Base-by-base conservation (phyloP, 2,329 filamentous ascomycete genomes). In the Chalaropsis thielavioides region DNA sequence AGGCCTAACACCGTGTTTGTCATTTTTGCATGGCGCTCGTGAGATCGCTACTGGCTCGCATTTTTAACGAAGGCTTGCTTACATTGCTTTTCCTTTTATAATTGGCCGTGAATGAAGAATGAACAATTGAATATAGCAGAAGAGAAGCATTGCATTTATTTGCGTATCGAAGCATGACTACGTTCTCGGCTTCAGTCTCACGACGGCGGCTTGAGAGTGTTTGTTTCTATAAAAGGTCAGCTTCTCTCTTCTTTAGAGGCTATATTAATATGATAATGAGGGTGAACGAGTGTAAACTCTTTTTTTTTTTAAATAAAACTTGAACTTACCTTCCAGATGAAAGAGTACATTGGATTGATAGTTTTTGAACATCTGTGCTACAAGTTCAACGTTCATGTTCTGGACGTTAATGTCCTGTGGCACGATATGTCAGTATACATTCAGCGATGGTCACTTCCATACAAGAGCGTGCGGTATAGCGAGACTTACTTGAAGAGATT, bases 351-450 rank as follows among this genome's bases (percentile, higher is more conserved):
- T 99, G 11, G 91, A 96, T 75, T 96, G 92, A 74, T 99, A 99
- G 76, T 97, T 99, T 79, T 97, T 96, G 80, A 97, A 99, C 94
- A 99, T 99, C 73, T 97, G 92, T 0, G 92, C 92, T 4, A 97
- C 94, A 2, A 97, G 82, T 77, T 97, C 94, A 43, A 96, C 90
- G 73, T 99, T 95, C 91, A 97, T 96, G 75, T 97, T 99, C 72
- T 96, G 89, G 65, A 96, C 87, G 72, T 97, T 97, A 80, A 97
- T 96, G 70, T 97, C 92, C 89, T 96, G 70, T 2, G 1, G 7
- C 13, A 15, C 1, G 46, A 22, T 6, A 63, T 10, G 51, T 58
- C n/a, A 58, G 51, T 38, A 2, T 2, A 19, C 24, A 22, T 35
- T 38, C 15, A 2, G 7, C 10, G 43, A 7, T 3, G n/a, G 43